Evolutionary conservation across 176 grass and related monocot species (phyloP), one percentile per base, ranked within the genome.

Genomic region (Avena insularis): DNA sequence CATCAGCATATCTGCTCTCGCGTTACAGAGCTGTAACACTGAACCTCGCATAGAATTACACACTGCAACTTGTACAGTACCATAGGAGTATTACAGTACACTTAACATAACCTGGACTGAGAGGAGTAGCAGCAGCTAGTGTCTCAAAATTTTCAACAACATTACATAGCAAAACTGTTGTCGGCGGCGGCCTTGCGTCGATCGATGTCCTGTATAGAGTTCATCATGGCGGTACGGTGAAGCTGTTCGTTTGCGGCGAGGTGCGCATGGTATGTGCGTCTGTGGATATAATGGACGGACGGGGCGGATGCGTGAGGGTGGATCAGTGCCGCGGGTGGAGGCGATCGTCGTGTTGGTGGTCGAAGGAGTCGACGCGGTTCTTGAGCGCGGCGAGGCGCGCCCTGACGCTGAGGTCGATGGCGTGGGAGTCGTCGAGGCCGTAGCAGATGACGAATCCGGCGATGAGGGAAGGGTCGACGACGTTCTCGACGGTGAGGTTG

Each of bases 341-440:
- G 68, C 35, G n/a, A 20, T 59, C 51, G 46, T 90, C 89, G 29
- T 75, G 21, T 4, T 62, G 63, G 27, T 6, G 89, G 77, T 99
- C 94, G 55, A 87, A 93, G 45, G 85, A 84, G 62, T 99, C 94
- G 19, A 90, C 85, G 33, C 93, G 94, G 67, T 85, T 93, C 69
- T 93, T 87, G 54, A 99, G 87, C 57, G 77, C 85, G 47, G 94
- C 87, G 56, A 99, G 90, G 50, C 94, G 80, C 46, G 83, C 92
- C 67, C 90, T 96, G 80, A 99, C 92, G 68, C 97, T 99, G 47
- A 99, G 92, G 73, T 99, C 97, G 79, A 99, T 99, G 79, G 91
- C 63, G 57, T 90, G 86, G 0, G 94, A 94, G 54, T 94, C 94
- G 58, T 81, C 94, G 8, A 77, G 70, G 57, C 97, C 94, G 51